phyloP scores from a whole-genome alignment of 371 early-diverging fungal genomes.

The Actinomortierella wolfii region DNA sequence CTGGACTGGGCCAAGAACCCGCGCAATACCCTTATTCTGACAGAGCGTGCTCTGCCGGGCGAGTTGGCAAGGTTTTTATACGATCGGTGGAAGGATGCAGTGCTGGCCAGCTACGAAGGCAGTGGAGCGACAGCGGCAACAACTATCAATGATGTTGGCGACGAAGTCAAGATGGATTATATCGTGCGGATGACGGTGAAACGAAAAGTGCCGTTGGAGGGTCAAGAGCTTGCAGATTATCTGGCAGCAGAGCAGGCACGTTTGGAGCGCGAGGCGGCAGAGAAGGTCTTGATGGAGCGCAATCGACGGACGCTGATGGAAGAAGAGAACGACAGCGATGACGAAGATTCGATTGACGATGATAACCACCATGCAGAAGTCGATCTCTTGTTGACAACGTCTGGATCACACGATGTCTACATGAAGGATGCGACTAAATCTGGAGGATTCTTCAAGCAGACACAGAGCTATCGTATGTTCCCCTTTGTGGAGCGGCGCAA shows the following conservation, averaged over 20 bases:
- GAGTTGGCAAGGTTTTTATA: constrained; percentile 76
- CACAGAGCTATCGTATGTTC: constrained; percentile 87
- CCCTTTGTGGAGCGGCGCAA: constrained; percentile 83
- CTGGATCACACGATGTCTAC: constrained; percentile 76
- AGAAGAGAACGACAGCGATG: constrained; percentile 68
- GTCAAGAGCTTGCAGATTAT: constrained; percentile 80
- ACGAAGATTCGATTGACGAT: constrained; percentile 51
- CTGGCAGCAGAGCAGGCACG: constrained; percentile 64
- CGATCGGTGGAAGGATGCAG: constrained; percentile 65
- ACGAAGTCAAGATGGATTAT: constrained; percentile 27
- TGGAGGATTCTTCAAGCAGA: constrained; percentile 81
- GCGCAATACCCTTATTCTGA: constrained; percentile 74
- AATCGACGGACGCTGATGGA: constrained; percentile 70
- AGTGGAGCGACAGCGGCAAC: constrained; percentile 25
- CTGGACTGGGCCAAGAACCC: constrained; percentile 57
- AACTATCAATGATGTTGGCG: constrained; percentile 23
- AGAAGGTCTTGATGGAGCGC: constrained; percentile 72
- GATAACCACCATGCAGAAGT: constrained; percentile 28
- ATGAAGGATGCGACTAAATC: constrained; percentile 72
- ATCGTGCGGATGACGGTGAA: constrained; percentile 41
- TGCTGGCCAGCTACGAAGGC: constrained; percentile 18
- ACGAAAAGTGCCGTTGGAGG: constrained; percentile 82
- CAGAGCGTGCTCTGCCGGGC: constrained; percentile 76
- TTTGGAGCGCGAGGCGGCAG: constrained; percentile 74
- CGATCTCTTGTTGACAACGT: constrained; percentile 57